Evolutionary conservation across 768 basidiomycete species (phyloP), one percentile per base, ranked within the genome.

Genomic region (Dioszegia aurantiaca): DNA sequence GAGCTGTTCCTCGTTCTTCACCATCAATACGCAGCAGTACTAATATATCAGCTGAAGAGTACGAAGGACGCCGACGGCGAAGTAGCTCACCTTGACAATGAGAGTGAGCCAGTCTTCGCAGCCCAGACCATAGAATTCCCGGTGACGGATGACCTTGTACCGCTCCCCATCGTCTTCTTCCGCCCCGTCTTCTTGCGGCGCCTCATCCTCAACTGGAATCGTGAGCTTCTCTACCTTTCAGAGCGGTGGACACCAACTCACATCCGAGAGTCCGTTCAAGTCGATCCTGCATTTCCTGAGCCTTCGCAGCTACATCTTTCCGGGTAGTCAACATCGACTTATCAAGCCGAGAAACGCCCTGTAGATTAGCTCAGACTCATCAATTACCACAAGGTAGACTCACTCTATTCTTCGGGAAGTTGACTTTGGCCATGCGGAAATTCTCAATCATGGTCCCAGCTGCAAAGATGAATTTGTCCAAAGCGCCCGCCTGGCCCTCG

Each of bases 391-490:
- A 28, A 36, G n/a, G 21, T 10, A 77, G 84, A 66, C 51, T 39
- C 59, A 91, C 91, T 65, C 86, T 78, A 27, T 86, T 86, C 2
- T 86, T 85, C 65, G 87, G 81, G 71, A 94, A 99, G 62, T 97
- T 72, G 60, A 85, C 83, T 60, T 86, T 82, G 0, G 92, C 92
- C 78, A 91, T 87, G 52, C 94, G 80, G 78, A 92, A 97, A 73
- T 84, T 86, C 60, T 95, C 92, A 3, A 95, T 82, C 44, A 99
- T 79, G 65, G 84, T 87, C 70, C 90, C 89, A 0, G 90, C 90
- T 66, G 90, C 86, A 27, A 86, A 70, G 63, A 94, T 78, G 88
- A 92, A 97, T 65, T 86, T 83, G 49, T 83, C 80, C 56, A 83
- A 80, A 3, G 84, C 83, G 14, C 83, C 82, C 1, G 78, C 77